These are phyloP conservation scores for Chaetomium olivaceum DNA, from an alignment of 2,329 filamentous ascomycete genomes.

Conservation along the genomic window DNA sequence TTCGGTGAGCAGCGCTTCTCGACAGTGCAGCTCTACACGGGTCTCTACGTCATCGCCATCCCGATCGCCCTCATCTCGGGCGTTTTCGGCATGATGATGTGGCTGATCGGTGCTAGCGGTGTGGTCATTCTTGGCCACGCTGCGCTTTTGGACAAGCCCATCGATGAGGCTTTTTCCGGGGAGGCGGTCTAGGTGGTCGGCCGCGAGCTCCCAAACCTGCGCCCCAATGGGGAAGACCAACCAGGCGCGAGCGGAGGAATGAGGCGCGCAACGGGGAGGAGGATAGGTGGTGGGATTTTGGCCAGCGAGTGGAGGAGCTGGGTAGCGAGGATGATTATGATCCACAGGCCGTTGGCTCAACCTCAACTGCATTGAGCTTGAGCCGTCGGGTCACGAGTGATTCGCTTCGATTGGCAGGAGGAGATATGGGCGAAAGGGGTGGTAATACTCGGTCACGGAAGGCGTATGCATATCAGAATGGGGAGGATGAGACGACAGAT, in stretches of 20 bases:
- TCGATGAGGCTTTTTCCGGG: slow-evolving; percentile 99
- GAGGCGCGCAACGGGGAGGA: slow-evolving; percentile 50
- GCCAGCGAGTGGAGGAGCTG: slow-evolving; percentile 62
- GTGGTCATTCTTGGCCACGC: slow-evolving; percentile 95
- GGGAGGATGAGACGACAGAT: slow-evolving; percentile 48
- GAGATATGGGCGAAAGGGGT: slow-evolving; percentile 54
- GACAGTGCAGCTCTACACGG: slow-evolving; percentile 91
- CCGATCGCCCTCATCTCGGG: slow-evolving; percentile 84
- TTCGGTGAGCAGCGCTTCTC: slow-evolving; percentile 80
- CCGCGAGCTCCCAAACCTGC: slow-evolving; percentile 95
- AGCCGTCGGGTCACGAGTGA: slow-evolving; percentile 58
- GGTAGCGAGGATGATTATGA: slow-evolving; percentile 60
- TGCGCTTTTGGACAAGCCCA: slow-evolving; percentile 94
- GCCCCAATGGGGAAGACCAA: slow-evolving; percentile 99
- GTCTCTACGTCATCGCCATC: slow-evolving; percentile 77
- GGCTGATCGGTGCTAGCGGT: slow-evolving; percentile 93
- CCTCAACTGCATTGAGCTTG: slow-evolving; percentile 40
- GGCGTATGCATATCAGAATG: slow-evolving; percentile 43
- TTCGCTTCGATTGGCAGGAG: slow-evolving; percentile 61
- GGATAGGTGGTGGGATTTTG: slow-evolving; percentile 42
- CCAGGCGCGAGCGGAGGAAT: slow-evolving; percentile 75
- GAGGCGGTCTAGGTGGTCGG: slow-evolving; percentile 99
- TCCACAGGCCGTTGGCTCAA: slow-evolving; percentile 55
- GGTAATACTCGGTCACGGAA: slow-evolving; percentile 42
- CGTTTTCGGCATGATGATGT: slow-evolving; percentile 81